These are phyloP conservation scores for Colletotrichum orchidophilum DNA, from an alignment of 2,329 filamentous ascomycete genomes.

Conservation along the genomic window DNA sequence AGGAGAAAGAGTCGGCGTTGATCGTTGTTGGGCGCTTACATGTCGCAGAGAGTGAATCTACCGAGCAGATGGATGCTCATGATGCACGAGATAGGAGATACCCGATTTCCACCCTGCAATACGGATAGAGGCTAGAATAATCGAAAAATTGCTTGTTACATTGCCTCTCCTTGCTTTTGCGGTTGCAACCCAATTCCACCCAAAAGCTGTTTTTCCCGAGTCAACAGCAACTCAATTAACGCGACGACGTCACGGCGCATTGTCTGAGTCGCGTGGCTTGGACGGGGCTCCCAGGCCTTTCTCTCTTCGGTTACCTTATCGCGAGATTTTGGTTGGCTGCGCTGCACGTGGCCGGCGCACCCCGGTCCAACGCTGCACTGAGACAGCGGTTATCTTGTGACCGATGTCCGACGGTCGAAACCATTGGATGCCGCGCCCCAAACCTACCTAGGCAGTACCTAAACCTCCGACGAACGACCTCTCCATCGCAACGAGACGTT, in stretches of 20 bases:
- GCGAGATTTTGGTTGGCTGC: background rate
- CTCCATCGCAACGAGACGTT: conserved; percentile 9
- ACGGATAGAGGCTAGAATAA: background rate
- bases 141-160: background rate
- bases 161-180: background rate
- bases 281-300: background rate
- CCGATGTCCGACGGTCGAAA: conserved; percentile 18
- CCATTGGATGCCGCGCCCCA: background rate
- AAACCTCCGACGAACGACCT: background rate
- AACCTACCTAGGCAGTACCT: too few species aligned
- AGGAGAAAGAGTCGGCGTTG: background rate
- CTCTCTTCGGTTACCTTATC: background rate
- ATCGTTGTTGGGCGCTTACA: background rate
- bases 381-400: conserved; percentile 27
- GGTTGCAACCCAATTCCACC: background rate
- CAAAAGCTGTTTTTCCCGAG: background rate
- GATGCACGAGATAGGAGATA: background rate
- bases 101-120: background rate
- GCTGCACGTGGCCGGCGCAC: background rate
- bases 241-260: conserved; percentile 25
- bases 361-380: background rate
- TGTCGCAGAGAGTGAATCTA: background rate
- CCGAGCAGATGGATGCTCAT: background rate
- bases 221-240: background rate
- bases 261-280: conserved; percentile 12